Evolutionary conservation across 768 basidiomycete genomes (phyloP), one percentile per base, ranked within the genome.

Genomic region (Mycena alexandri): DNA sequence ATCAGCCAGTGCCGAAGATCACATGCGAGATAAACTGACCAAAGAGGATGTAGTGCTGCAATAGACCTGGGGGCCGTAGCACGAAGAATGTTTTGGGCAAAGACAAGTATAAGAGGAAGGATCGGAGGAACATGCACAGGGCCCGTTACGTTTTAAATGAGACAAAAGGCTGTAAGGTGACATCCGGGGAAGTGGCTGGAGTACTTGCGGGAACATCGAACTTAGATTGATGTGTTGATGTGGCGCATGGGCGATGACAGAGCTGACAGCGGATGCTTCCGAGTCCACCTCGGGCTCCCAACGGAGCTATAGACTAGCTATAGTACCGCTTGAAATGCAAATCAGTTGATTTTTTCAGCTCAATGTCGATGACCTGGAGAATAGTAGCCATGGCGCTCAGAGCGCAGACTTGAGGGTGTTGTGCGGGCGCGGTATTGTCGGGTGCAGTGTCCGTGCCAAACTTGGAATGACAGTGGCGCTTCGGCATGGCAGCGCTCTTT

Each of bases 41-140:
- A 22, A 58, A 58, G 44, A 46, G 56, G 21, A 58, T 44, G 33
- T 13, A 42, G 41, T 57, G 55, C 55, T 57, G 54, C 42, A 33
- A n/a, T 57, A 57, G 24, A 57, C 55, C 47, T 36, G 44, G 58
- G 47, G 24, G 58, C 48, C 3, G 58, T 47, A 59, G 58, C 44
- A 44, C 55, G 44, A 59, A 48, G 58, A 48, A 59, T 47, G 44
- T 59, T 47, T 36, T 59, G n/a, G 34, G 44, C 14, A 59, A 59
- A 59, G 34, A 58, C 57, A 34, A 58, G 57, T 44, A 58, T 58
- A 44, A 58, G 58, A 29, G 29, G 29, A 29, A 29, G 29, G 29
- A 6, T 29, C 29, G 29, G 29, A 29, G 29, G 29, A 29, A 57
- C 55, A 57, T 29, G 55, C 43, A 46, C 43, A 25, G 56, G 24